Evolutionary conservation across 2,329 filamentous ascomycete species (phyloP).

Genomic region (Geosmithia flava): DNA sequence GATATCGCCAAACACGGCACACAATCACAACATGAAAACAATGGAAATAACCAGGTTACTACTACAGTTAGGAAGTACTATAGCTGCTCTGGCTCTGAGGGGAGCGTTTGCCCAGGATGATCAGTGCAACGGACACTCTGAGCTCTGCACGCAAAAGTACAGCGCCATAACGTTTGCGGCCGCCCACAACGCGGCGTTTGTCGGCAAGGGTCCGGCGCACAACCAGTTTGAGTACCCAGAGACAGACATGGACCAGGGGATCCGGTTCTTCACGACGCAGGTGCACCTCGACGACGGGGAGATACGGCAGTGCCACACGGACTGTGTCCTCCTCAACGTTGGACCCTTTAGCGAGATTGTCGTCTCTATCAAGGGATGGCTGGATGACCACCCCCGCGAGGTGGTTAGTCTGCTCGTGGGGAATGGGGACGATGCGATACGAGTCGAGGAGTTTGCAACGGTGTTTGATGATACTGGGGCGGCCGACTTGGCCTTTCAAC

Average conservation of each 20-base stretch:
- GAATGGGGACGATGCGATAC: conserved; percentile 37
- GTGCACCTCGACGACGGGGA: conserved; percentile 36
- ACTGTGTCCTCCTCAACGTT: conserved; percentile 41
- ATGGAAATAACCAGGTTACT: too few relatives aligned
- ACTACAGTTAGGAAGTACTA: too few relatives aligned
- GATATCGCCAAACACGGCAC: too few relatives aligned
- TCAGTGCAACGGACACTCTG: conserved; percentile 38
- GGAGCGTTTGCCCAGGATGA: background rate
- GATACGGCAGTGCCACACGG: conserved; percentile 47
- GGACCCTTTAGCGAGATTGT: conserved; percentile 41
- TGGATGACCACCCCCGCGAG: conserved; percentile 42
- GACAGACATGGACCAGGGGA: conserved; percentile 41
- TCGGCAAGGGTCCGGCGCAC: conserved; percentile 34
- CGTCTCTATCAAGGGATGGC: conserved; percentile 39
- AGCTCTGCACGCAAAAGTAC: conserved; percentile 39
- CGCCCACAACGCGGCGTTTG: conserved; percentile 49
- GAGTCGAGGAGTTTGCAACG: conserved; percentile 35
- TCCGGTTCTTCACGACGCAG: conserved; percentile 48
- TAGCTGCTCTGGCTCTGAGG: background rate
- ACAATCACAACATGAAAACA: too few relatives aligned
- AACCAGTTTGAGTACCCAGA: conserved; percentile 47
- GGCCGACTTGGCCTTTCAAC: conserved; percentile 40
- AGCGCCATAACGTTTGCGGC: conserved; percentile 43
- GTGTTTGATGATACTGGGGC: conserved; percentile 41
- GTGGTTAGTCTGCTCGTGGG: conserved; percentile 47